phyloP scores from a whole-genome alignment of 2,329 filamentous ascomycete species.

The Aspergillus latus region DNA sequence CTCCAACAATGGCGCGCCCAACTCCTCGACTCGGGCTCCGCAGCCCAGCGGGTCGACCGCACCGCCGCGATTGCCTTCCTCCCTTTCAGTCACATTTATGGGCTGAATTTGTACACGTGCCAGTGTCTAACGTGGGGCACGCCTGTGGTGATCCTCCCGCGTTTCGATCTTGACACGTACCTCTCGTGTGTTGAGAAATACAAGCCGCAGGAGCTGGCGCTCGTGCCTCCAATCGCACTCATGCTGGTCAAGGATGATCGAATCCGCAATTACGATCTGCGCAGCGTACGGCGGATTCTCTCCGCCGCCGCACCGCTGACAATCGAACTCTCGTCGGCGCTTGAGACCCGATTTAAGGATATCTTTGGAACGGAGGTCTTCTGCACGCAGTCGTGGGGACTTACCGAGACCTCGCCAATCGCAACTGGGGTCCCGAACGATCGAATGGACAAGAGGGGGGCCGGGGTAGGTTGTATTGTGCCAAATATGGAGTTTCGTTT shows the following conservation, averaged over 20 bases:
- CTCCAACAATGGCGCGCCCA: constrained; percentile 5
- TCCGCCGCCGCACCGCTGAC: constrained; percentile 5
- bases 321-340: not conserved
- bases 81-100: constrained; percentile 10
- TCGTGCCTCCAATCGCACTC: constrained; percentile 4
- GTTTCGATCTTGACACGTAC: not conserved
- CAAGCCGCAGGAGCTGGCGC: not conserved
- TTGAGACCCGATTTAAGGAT: not conserved
- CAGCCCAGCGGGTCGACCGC: not conserved
- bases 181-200: not conserved
- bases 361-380: not conserved
- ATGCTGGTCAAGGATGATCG: constrained; percentile 4
- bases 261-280: not conserved
- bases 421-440: constrained; percentile 5
- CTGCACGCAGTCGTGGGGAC: constrained; percentile 4
- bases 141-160: not conserved
- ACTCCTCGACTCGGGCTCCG: not conserved
- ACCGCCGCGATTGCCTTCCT: constrained; percentile 6
- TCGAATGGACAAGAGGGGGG: not conserved
- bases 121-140: constrained; percentile 3
- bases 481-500: constrained; percentile 4
- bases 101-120: constrained; percentile 2
- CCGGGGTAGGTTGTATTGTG: not conserved
- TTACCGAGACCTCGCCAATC: constrained; percentile 7
- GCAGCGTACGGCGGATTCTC: not conserved